Percentiles rank a stretch among this genome's conserved stretches.
These are phyloP conservation scores for Apodospora peruviana DNA, from an alignment of 495 filamentous ascomycete species.

Conservation along the genomic window DNA sequence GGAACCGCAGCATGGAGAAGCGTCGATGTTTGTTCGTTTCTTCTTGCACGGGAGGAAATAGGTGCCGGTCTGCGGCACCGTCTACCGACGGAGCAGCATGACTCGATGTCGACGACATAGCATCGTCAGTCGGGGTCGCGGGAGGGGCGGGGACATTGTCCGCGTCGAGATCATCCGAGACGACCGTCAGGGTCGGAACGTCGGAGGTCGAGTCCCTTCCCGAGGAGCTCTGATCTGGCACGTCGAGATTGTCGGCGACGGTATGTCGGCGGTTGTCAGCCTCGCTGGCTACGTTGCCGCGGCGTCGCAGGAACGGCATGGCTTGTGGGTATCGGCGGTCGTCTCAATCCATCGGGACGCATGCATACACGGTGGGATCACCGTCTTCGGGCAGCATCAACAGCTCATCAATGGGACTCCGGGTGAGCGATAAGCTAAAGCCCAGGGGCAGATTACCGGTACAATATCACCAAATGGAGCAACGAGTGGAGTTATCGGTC, in stretches of 20 bases:
- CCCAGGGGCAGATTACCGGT: too few species aligned
- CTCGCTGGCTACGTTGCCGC: conserved; percentile 45
- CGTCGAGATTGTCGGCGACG: conserved; percentile 27
- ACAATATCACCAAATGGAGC: too few species aligned
- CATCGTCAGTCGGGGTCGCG: conserved; percentile 13
- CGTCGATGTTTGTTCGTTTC: conserved; percentile 55
- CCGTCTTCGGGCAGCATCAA: background rate
- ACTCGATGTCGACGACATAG: conserved; percentile 13
- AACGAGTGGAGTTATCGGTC: too few species aligned
- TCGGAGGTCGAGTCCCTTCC: conserved; percentile 17
- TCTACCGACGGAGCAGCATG: conserved; percentile 21
- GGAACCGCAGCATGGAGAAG: conserved; percentile 85
- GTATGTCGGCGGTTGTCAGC: conserved; percentile 41
- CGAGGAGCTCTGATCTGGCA: conserved; percentile 19
- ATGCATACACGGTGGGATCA: conserved; percentile 9
- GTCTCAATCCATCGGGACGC: conserved; percentile 37
- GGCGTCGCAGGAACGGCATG: conserved; percentile 49
- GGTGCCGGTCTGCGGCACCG: conserved; percentile 26
- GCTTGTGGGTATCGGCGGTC: conserved; percentile 26
- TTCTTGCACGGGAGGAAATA: conserved; percentile 36
- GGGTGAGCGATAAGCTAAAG: background rate
- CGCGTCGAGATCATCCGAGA: conserved; percentile 16
- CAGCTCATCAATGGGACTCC: conserved; percentile 1
- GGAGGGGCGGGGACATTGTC: conserved; percentile 12
- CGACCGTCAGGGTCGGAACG: conserved; percentile 15